Percentiles rank a stretch among this genome's conserved stretches.
These are phyloP conservation scores for Nicotiana knightiana DNA, from an alignment of 257 asterid species.

Conservation along the genomic window DNA sequence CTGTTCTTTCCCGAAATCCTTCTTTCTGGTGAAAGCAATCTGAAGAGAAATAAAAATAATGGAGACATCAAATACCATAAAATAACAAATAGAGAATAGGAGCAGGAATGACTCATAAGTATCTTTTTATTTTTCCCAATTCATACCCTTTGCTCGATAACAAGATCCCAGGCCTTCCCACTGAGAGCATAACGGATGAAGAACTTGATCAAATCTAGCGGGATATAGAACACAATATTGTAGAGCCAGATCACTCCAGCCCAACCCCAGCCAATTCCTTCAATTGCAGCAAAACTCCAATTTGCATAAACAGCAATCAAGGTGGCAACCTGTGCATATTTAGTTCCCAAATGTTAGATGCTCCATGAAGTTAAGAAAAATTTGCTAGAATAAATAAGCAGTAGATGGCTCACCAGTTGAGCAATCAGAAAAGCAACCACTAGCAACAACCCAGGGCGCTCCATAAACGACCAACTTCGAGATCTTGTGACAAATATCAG, in stretches of 20 bases:
- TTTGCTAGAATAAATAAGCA: neutral
- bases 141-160: conserved; percentile 80
- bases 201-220: conserved; percentile 81
- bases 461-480: conserved; percentile 82
- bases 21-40: conserved; percentile 94
- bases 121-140: neutral
- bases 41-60: conserved; percentile 16
- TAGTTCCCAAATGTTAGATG: neutral
- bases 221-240: conserved; percentile 66
- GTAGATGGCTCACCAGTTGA: conserved; percentile 53
- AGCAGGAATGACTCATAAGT: neutral
- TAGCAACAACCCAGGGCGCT: conserved; percentile 90
- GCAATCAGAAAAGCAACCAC: conserved; percentile 74
- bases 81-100: neutral
- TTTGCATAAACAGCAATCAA: conserved; percentile 87
- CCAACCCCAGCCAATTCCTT: conserved; percentile 99
- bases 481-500: conserved; percentile 93
- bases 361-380: neutral
- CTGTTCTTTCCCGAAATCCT: conserved; percentile 94
- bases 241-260: conserved; percentile 98
- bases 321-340: conserved; percentile 65
- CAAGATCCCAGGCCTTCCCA: conserved; percentile 99
- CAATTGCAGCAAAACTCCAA: conserved; percentile 95
- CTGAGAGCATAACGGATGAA: conserved; percentile 73
- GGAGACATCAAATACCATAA: neutral